These are phyloP conservation scores for Psidium friedrichsthalianum DNA, from an alignment of 345 rosid species.

Conservation along the genomic window DNA sequence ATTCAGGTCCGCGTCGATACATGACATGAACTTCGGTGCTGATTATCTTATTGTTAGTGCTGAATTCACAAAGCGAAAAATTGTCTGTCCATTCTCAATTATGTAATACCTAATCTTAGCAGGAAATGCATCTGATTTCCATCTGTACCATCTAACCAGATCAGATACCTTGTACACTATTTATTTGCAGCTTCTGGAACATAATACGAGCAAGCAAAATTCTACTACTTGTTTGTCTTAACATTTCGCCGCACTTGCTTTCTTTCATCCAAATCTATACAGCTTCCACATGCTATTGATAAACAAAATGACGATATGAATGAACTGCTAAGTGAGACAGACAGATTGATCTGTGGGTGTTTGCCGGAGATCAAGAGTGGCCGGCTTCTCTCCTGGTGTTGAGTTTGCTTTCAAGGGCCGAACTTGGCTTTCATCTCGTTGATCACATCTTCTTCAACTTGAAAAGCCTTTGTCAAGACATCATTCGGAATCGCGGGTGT, in stretches of 20 bases:
- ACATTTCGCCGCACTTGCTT: neutral
- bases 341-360: neutral
- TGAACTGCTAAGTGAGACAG: neutral
- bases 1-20: neutral
- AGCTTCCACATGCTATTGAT: neutral
- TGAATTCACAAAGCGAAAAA: neutral
- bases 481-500: slow-evolving; percentile 43
- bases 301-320: neutral
- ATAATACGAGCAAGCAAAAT: neutral
- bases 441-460: slow-evolving; percentile 25
- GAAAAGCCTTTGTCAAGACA: slow-evolving; percentile 50
- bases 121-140: slow-evolving; percentile 13
- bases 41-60: neutral
- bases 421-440: slow-evolving; percentile 42
- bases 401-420: slow-evolving; percentile 1
- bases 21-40: neutral
- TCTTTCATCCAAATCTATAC: neutral
- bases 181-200: neutral
- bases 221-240: neutral
- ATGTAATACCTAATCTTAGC: slow-evolving; percentile 13
- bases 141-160: neutral
- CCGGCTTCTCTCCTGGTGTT: neutral
- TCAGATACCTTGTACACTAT: neutral
- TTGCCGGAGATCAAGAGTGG: neutral
- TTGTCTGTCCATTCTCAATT: neutral